These are phyloP conservation scores for Colletotrichum sublineola DNA, from an alignment of 2,329 filamentous ascomycete species.

Conservation along the genomic window DNA sequence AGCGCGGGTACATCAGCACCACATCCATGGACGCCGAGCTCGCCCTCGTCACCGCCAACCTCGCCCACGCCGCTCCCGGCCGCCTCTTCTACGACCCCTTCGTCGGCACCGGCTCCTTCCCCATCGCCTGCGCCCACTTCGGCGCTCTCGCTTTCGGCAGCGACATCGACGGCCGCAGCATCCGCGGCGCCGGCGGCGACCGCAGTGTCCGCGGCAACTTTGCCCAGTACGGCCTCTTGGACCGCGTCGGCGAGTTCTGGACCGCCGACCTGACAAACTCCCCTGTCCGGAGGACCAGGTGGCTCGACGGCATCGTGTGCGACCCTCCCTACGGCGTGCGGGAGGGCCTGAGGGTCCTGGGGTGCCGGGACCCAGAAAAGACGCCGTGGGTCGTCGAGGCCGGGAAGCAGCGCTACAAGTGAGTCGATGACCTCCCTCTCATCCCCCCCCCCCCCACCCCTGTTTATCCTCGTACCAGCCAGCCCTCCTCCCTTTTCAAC, in stretches of 20 bases:
- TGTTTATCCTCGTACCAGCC: neutral
- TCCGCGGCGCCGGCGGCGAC: conserved; percentile 76
- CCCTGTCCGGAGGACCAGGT: conserved; percentile 72
- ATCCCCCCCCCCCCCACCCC: conserved; percentile 10
- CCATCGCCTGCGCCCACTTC: conserved; percentile 90
- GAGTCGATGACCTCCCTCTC: conserved; percentile 49
- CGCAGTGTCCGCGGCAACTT: conserved; percentile 78
- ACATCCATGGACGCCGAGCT: conserved; percentile 98
- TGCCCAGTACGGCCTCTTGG: conserved; percentile 80
- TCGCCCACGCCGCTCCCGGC: conserved; percentile 84
- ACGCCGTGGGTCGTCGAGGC: conserved; percentile 73
- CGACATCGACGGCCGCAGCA: conserved; percentile 92
- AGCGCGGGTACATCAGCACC: conserved; percentile 91
- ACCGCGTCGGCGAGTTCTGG: conserved; percentile 81
- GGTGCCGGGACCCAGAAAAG: conserved; percentile 76
- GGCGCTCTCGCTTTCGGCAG: conserved; percentile 87
- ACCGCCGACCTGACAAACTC: conserved; percentile 90
- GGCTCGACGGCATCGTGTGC: conserved; percentile 92
- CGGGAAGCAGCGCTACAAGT: conserved; percentile 78
- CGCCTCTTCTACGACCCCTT: conserved; percentile 96
- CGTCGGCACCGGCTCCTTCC: conserved; percentile 94
- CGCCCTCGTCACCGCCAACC: conserved; percentile 90
- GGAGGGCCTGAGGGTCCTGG: conserved; percentile 90
- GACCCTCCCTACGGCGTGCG: conserved; percentile 97
- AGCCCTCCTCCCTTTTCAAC: no score